Evolutionary conservation across 345 rosid species (phyloP), one percentile per base, ranked within the genome.

Genomic region (Sisymbrium irio): DNA sequence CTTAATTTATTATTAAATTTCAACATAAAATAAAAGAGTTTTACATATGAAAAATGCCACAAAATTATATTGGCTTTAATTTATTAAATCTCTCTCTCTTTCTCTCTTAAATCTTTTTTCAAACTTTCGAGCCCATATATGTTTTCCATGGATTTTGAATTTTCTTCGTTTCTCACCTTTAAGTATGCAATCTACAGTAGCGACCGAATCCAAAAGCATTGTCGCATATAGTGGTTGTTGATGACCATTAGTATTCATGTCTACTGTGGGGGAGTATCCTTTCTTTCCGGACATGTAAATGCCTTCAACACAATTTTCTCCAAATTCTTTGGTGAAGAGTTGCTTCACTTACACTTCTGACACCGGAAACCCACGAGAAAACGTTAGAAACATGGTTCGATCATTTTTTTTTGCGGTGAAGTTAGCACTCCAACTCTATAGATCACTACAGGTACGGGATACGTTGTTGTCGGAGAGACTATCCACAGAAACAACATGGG

Each of bases 301-400:
- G 3, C 27, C 7, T 33, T 46, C 9, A 9, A 66, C 69, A 14
- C 56, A 32, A 6, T 72, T 35, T 5, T 76, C 77, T 0, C 85
- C 82, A 56, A 39, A 75, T 13, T 11, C 12, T 0, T 41, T 9
- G 0, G 77, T 66, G 22, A 84, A 84, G 11, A 82, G 72, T 1
- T 76, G 54, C 6, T 7, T 47, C 50, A 82, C 80, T 45, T 84
- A 85, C 0, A 19, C 50, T 58, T 40, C 58, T 0, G 78, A 59
- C 44, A 84, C 83, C 0, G 84, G 82, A 65, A 67, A 80, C 0
- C 84, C 88, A 49, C 82, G 64, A 4, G 88, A 82, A 63, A 84
- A 84, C 0, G 82, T 84, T 7, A 84, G 35, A 25, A 84, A 80
- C 65, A 82, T 37, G 0, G 84, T 76, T 8, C 72, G 63, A 4